Percentiles rank a stretch among this genome's conserved stretches.
Conservation (phyloP, 495 filamentous ascomycete genomes). For the Aspergillus steynii region DNA sequence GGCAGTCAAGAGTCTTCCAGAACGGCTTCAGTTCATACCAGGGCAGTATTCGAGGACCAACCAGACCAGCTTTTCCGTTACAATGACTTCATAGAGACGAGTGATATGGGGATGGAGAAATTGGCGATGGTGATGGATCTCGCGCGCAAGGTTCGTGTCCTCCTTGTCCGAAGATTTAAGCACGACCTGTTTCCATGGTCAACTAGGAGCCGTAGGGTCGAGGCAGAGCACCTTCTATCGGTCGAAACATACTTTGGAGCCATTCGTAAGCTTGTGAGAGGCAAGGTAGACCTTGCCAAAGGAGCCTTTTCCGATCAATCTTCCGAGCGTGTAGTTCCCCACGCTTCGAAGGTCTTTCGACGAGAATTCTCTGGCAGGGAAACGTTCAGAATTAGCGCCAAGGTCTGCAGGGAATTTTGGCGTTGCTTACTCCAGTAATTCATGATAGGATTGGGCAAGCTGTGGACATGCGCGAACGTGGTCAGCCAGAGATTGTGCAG, state of each 20-base stretch:
- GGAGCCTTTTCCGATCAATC: slow-evolving; percentile 92
- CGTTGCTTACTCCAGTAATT: slow-evolving; percentile 80
- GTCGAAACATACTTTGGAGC: slow-evolving; percentile 74
- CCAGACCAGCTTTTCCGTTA: slow-evolving; percentile 94
- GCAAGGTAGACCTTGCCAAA: slow-evolving; percentile 99
- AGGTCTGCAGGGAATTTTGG: not conserved
- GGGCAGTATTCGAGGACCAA: slow-evolving; percentile 95
- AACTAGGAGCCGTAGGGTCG: not conserved
- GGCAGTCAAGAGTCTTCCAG: not conserved
- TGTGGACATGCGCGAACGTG: slow-evolving; percentile 34
- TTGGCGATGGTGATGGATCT: slow-evolving; percentile 98
- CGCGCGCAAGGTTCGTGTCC: slow-evolving; percentile 90
- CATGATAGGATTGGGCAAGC: slow-evolving; percentile 96
- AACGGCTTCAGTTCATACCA: slow-evolving; percentile 54
- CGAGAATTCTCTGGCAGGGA: slow-evolving; percentile 77
- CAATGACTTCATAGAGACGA: slow-evolving; percentile 93
- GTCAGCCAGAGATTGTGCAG: not conserved
- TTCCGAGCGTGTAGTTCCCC: slow-evolving; percentile 90
- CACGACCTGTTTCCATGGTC: slow-evolving; percentile 65
- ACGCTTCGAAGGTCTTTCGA: slow-evolving; percentile 87
- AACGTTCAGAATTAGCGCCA: not conserved
- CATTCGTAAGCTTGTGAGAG: slow-evolving; percentile 96
- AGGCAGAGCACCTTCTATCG: not conserved
- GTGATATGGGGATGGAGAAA: slow-evolving; percentile 98
- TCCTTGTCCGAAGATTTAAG: slow-evolving; percentile 97